Evolutionary conservation across 768 basidiomycete genomes (phyloP).

Genomic region (Agrocybe praecox): DNA sequence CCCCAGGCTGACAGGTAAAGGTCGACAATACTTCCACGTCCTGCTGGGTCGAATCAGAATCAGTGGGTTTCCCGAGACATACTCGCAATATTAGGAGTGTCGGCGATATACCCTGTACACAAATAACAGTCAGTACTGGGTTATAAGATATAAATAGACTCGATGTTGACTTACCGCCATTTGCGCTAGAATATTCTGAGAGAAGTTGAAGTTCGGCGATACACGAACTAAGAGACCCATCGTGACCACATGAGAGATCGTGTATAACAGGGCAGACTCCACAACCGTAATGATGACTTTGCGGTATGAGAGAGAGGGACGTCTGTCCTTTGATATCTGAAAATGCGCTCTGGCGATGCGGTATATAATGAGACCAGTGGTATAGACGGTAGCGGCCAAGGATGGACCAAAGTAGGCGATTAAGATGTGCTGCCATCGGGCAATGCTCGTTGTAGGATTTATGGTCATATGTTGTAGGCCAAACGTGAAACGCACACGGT

Average conservation of each 20-base stretch:
- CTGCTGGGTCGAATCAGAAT: not conserved
- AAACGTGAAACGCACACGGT: not conserved
- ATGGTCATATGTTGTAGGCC: not conserved
- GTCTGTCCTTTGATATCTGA: not conserved
- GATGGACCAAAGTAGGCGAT: not conserved
- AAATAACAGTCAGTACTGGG: not conserved
- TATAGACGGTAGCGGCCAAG: not conserved
- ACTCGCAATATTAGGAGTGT: not conserved
- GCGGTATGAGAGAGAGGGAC: not conserved
- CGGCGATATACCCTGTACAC: not conserved
- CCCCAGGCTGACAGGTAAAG: no score
- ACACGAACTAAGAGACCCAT: not conserved
- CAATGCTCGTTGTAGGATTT: not conserved
- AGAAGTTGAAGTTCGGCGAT: not conserved
- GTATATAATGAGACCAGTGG: not conserved
- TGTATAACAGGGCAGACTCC: not conserved
- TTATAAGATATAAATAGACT: not conserved
- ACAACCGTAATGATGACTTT: not conserved
- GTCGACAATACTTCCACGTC: no score
- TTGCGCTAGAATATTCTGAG: not conserved
- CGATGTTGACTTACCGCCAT: not conserved
- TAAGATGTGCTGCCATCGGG: not conserved
- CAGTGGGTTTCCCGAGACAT: not conserved
- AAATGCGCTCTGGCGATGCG: not conserved
- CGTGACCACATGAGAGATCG: not conserved